Conservation (phyloP, 2,329 filamentous ascomycete genomes). For the Pseudogymnoascus sp. region DNA sequence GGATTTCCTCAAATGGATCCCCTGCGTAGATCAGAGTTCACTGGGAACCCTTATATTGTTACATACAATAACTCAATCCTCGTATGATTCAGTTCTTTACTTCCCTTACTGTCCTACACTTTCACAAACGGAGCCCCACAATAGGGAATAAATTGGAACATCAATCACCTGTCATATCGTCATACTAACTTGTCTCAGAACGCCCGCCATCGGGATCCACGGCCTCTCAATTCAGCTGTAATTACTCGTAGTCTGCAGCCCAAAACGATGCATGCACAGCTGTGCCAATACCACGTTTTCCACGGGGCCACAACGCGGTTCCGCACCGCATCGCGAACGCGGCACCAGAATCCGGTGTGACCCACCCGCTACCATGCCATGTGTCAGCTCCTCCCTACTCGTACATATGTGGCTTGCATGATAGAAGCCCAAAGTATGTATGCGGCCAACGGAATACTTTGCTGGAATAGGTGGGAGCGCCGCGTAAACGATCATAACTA, state of each 20-base stretch:
- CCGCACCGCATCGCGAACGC: not conserved
- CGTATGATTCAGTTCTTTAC: not conserved
- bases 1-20: not conserved
- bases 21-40: constrained; percentile 1
- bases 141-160: not conserved
- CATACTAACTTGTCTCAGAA: not conserved
- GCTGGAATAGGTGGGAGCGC: not conserved
- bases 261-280: not conserved
- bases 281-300: not conserved
- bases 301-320: not conserved
- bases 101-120: not conserved
- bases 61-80: not conserved
- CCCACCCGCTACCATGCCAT: not conserved
- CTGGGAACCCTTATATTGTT: not conserved
- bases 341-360: not conserved
- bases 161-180: constrained; percentile 2
- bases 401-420: not conserved
- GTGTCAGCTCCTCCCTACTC: constrained; percentile 2
- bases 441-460: not conserved
- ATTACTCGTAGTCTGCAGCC: not conserved
- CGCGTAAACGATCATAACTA: not conserved
- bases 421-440: not conserved
- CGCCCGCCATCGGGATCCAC: not conserved
- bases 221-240: constrained; percentile 1
- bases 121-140: not conserved